Percentiles rank a stretch among this genome's conserved stretches.
Conservation (phyloP, 495 filamentous ascomycete genomes). For the Elasticomyces elasticus region DNA sequence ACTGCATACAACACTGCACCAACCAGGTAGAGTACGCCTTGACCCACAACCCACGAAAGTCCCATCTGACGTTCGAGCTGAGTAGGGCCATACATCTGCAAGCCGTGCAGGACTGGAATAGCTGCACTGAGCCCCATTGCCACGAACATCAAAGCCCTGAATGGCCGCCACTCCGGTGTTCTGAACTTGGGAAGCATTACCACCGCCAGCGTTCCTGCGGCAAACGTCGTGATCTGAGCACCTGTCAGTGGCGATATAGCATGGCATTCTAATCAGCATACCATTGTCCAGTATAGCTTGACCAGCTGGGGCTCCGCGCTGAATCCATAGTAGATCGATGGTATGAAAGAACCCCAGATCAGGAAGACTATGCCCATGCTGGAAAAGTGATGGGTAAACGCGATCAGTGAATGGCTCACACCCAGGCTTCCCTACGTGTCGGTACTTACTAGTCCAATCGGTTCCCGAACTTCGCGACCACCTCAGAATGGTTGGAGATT, state of each 20-base stretch:
- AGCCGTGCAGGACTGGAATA: slow-evolving; percentile 67
- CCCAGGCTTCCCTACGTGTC: too few relatives aligned
- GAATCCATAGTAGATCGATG: slow-evolving; percentile 80
- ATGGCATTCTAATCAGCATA: slow-evolving; percentile 26
- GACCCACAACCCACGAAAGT: slow-evolving; percentile 66
- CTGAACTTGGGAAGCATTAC: slow-evolving; percentile 72
- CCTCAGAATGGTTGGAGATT: slow-evolving; percentile 56
- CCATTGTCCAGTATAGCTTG: slow-evolving; percentile 64
- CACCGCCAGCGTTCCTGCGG: slow-evolving; percentile 60
- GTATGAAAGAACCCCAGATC: slow-evolving; percentile 80
- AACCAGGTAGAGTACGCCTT: slow-evolving; percentile 75
- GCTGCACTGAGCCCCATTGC: slow-evolving; percentile 75
- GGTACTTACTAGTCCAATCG: slow-evolving; percentile 83
- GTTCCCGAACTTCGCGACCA: slow-evolving; percentile 51
- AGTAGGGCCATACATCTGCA: slow-evolving; percentile 48
- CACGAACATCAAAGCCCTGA: slow-evolving; percentile 86
- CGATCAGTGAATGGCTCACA: too few relatives aligned
- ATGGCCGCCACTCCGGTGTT: slow-evolving; percentile 69
- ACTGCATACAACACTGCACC: slow-evolving; percentile 78
- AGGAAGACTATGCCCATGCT: slow-evolving; percentile 81
- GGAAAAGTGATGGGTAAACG: too few relatives aligned
- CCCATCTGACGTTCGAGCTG: slow-evolving; percentile 63
- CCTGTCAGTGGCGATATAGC: neutral
- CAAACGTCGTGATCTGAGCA: slow-evolving; percentile 62
- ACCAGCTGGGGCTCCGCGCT: slow-evolving; percentile 54